Base-by-base conservation (phyloP, 2,329 filamentous ascomycete genomes). In the Aspergillus brunneoviolaceus region DNA sequence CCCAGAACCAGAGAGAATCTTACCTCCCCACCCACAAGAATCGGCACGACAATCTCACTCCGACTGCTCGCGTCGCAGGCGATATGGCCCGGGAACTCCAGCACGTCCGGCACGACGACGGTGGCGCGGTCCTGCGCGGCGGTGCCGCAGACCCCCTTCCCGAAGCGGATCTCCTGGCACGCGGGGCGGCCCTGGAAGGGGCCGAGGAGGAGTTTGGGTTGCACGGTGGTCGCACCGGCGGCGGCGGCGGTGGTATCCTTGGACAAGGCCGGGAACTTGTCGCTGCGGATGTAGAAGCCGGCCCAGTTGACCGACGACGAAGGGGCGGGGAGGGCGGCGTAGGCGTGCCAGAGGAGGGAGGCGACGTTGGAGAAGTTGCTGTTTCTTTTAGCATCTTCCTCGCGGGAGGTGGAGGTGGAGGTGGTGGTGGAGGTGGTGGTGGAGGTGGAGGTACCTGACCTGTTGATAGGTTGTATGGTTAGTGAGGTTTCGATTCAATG, bases 41-140 rank as follows among this genome's bases (percentile, higher is more conserved):
- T 75, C 39, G 80, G 80, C 49, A 82, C 79, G 14, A 82, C 80
- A 67, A 82, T 79, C 69, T 82, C 80, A 71, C 80, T 82, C 61
- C 72, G 71, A 62, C 76, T 81, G 42, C 79, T 78, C 11, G 75
- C 76, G 65, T 82, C 80, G 64, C 80, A 82, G 11, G 80, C 79
- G 70, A 82, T 82, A 69, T 82, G 80, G 3, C 80, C 79, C 11
- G 78, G 76, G 63, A 80, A 81, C 6, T 68, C 60, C 45, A 71
- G 51, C 51, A 81, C 79, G 59, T 82, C 79, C 0, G 70, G 66
- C n/a, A 82, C 79, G 11, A 80, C 53, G 2, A 79, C 64, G 0
- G 76, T 78, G 65, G 76, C 69, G 33, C 70, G 72, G 45, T 70
- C 73, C 45, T 71, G 69, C 0, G 79, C 79, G 2, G 78, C 79